Percentiles rank a stretch among this genome's conserved stretches.
phyloP scores from a whole-genome alignment of 179 eudicot genomes.

The Camellia oleifera region DNA sequence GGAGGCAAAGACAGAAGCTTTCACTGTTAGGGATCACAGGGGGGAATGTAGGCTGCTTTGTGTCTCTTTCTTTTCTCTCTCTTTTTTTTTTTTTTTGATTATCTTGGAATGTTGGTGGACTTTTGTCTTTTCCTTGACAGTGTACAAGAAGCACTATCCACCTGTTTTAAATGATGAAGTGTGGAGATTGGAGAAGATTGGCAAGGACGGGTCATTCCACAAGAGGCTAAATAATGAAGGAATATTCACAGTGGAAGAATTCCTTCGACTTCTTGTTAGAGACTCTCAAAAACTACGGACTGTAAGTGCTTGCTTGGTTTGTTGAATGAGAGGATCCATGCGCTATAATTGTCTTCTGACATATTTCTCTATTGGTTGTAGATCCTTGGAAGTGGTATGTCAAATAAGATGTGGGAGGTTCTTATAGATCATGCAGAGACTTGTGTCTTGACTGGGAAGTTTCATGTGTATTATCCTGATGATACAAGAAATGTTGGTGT shows the following conservation, averaged over 20 bases:
- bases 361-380: conserved; percentile 23
- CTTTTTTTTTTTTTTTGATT: too few species aligned
- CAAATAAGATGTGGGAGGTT: conserved; percentile 99
- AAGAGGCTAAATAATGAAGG: conserved; percentile 63
- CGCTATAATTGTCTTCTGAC: conserved; percentile 16
- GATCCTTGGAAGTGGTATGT: conserved; percentile 99
- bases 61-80: too few species aligned
- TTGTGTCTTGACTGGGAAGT: conserved; percentile 82
- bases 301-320: conserved; percentile 38
- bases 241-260: conserved; percentile 75
- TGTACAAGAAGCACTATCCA: too few species aligned
- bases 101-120: too few species aligned
- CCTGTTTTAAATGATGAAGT: conserved; percentile 87
- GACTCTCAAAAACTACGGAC: conserved; percentile 71
- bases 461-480: conserved; percentile 81
- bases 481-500: conserved; percentile 72
- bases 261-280: conserved; percentile 81
- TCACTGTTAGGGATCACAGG: too few species aligned
- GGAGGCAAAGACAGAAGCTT: too few species aligned
- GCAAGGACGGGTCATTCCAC: conserved; percentile 97
- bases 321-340: not conserved
- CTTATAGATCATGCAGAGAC: conserved; percentile 95
- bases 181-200: conserved; percentile 98
- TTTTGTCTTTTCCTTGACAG: too few species aligned
- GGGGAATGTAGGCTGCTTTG: too few species aligned